A percentile compares a stretch with the other conserved stretches of the same genome.
Evolutionary conservation across 78 protist genomes (phyloP).

Genomic region (Dictyostelium firmibasis): DNA sequence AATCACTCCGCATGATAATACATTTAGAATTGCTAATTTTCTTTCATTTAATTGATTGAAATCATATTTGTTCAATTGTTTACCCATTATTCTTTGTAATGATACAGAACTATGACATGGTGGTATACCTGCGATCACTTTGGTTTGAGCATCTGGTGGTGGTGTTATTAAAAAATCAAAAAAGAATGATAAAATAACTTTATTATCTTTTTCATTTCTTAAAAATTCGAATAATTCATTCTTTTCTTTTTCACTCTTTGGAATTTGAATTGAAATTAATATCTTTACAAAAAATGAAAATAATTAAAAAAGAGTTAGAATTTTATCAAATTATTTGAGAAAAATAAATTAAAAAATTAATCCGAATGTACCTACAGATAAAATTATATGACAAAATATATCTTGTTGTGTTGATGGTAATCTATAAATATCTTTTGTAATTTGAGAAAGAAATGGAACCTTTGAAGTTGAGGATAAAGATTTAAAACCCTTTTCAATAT

Average conservation of each 20-base stretch:
- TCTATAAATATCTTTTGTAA: neutral
- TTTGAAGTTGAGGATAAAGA: neutral
- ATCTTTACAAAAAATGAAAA: neutral
- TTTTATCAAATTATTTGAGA: too few species aligned
- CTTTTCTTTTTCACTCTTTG: constrained; percentile 16
- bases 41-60: constrained; percentile 28
- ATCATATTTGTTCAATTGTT: constrained; percentile 46
- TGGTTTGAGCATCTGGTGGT: neutral
- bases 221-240: neutral
- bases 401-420: constrained; percentile 46
- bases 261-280: neutral
- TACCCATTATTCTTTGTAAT: constrained; percentile 58
- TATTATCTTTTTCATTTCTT: constrained; percentile 18
- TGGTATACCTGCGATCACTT: constrained; percentile 18
- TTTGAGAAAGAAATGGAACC: neutral
- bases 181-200: constrained; percentile 29
- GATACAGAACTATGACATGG: constrained; percentile 22
- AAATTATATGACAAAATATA: constrained; percentile 62
- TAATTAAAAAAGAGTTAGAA: neutral
- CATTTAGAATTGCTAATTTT: constrained; percentile 10
- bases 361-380: constrained; percentile 16
- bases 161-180: constrained; percentile 35
- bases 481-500: constrained; percentile 67
- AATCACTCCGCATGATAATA: neutral
- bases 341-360: too few species aligned